Evolutionary conservation across 2,329 filamentous ascomycete species (phyloP).

Genomic region (Aspergillus sojae): DNA sequence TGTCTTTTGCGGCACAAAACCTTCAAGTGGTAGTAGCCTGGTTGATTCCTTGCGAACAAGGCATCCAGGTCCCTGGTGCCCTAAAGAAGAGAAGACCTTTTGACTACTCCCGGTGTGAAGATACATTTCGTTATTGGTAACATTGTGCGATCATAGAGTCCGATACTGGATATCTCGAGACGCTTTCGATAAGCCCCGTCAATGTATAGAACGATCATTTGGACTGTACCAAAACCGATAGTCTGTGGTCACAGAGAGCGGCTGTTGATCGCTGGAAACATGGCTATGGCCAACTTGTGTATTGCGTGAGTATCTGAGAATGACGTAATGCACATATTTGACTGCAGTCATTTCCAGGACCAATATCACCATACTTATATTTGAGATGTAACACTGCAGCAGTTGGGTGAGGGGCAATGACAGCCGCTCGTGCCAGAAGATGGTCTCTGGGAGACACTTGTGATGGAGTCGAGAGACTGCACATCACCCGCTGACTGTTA

Average conservation of each 20-base stretch:
- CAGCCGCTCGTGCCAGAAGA: slow-evolving; percentile 6
- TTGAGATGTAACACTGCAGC: neutral
- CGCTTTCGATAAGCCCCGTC: neutral
- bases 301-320: neutral
- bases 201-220: neutral
- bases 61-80: neutral
- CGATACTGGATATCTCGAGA: neutral
- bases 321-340: neutral
- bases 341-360: neutral
- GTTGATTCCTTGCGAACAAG: neutral
- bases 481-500: slow-evolving; percentile 7
- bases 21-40: neutral
- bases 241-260: neutral
- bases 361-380: neutral
- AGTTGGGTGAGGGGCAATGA: neutral
- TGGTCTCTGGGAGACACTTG: neutral
- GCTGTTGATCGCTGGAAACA: neutral
- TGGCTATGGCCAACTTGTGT: neutral
- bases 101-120: too few species aligned
- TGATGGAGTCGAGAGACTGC: slow-evolving; percentile 8
- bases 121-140: neutral
- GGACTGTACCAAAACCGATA: neutral
- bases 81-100: neutral
- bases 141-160: neutral
- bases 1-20: too few species aligned